Percentiles rank a stretch among this genome's conserved stretches.
Evolutionary conservation across 1,284 basidiomycete genomes (phyloP).

Genomic region (Peniophora sp.): DNA sequence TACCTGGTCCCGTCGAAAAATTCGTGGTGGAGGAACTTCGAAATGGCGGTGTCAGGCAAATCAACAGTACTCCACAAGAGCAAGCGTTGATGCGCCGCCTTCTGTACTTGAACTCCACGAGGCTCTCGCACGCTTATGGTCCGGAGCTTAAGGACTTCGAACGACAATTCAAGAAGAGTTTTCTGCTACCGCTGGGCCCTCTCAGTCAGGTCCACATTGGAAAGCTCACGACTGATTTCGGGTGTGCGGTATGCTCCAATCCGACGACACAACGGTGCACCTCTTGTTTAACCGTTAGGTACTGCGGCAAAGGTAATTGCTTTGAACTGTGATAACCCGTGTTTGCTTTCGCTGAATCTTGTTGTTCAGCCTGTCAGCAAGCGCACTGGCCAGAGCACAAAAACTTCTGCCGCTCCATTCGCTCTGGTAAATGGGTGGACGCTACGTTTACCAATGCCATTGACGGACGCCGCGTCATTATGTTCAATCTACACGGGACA

Average conservation of each 20-base stretch:
- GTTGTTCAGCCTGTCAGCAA: neutral
- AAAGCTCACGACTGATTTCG: neutral
- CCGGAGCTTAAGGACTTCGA: neutral
- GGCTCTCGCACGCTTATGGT: neutral
- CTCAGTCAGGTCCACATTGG: neutral
- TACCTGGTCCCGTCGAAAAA: neutral
- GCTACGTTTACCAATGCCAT: neutral
- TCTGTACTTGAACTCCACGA: neutral
- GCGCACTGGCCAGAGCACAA: neutral
- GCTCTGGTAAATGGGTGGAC: neutral
- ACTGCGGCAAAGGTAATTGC: neutral
- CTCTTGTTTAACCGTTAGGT: neutral
- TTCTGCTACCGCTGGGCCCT: neutral
- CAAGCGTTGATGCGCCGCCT: neutral
- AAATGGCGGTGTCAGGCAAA: neutral
- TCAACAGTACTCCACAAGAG: neutral
- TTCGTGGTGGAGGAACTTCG: neutral
- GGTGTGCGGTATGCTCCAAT: neutral
- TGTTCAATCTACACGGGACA: no score
- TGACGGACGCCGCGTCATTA: neutral
- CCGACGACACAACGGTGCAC: neutral
- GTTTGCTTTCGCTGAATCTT: neutral
- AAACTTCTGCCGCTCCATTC: neutral
- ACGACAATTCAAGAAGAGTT: neutral
- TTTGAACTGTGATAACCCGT: neutral